Evolutionary conservation across 106 monocot species (phyloP).

Genomic region (Platanthera zijinensis): DNA sequence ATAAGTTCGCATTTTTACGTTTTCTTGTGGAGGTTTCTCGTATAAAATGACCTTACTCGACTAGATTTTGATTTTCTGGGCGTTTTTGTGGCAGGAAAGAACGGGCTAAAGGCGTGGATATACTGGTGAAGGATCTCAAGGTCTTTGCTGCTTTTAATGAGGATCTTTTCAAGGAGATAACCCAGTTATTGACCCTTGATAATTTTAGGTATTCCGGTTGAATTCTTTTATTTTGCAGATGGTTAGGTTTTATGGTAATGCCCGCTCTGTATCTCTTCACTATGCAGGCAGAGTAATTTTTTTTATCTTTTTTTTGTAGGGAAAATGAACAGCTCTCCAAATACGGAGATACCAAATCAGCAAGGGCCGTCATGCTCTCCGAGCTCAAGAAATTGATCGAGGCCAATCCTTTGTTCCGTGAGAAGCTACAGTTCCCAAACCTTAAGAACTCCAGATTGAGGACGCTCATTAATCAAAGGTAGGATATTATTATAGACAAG

Average conservation of each 20-base stretch:
- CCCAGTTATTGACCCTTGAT: slow-evolving; percentile 43
- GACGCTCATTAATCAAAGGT: slow-evolving; percentile 57
- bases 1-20: slow-evolving; percentile 18
- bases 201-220: slow-evolving; percentile 20
- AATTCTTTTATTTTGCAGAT: background rate
- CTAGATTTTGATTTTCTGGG: slow-evolving; percentile 4
- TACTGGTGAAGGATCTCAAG: slow-evolving; percentile 54
- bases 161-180: slow-evolving; percentile 56
- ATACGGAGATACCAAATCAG: slow-evolving; percentile 57
- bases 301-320: slow-evolving; percentile 13
- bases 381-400: slow-evolving; percentile 57
- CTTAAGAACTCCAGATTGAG: slow-evolving; percentile 36
- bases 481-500: background rate
- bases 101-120: slow-evolving; percentile 44
- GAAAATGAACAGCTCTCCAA: slow-evolving; percentile 60
- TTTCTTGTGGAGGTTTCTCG: background rate
- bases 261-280: no score
- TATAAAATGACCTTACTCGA: background rate
- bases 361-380: slow-evolving; percentile 39
- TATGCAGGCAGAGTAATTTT: no score
- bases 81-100: slow-evolving; percentile 24
- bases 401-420: slow-evolving; percentile 48
- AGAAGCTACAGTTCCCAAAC: slow-evolving; percentile 47
- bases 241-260: background rate
- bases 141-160: slow-evolving; percentile 48